Evolutionary conservation across 2,329 filamentous ascomycete species (phyloP).

Genomic region (Aquanectria penicillioides): DNA sequence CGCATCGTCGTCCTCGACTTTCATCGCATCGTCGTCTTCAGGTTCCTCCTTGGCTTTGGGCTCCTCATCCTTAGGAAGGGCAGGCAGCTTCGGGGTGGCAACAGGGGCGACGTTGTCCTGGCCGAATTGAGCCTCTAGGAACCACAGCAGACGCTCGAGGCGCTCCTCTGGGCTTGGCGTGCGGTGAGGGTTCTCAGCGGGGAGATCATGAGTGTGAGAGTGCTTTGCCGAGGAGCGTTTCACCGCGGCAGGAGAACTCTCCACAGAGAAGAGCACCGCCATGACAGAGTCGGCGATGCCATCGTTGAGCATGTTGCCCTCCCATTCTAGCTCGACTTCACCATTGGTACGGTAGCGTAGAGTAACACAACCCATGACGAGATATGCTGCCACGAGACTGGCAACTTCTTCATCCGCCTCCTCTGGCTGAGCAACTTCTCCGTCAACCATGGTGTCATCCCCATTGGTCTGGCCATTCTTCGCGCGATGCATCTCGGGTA

Average conservation of each 20-base stretch:
- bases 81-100: conserved; percentile 66
- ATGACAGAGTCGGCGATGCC: conserved; percentile 97
- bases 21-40: conserved; percentile 51
- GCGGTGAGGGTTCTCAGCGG: conserved; percentile 74
- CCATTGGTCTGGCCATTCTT: conserved; percentile 47
- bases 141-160: conserved; percentile 88
- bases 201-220: conserved; percentile 55
- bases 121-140: conserved; percentile 97
- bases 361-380: conserved; percentile 90
- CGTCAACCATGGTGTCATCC: conserved; percentile 47
- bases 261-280: conserved; percentile 89
- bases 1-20: conserved; percentile 47
- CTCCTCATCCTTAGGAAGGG: conserved; percentile 48
- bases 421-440: conserved; percentile 53
- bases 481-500: conserved; percentile 63
- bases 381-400: conserved; percentile 64
- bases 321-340: conserved; percentile 93
- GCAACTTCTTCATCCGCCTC: conserved; percentile 73
- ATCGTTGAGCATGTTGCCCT: conserved; percentile 97
- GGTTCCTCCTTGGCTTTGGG: conserved; percentile 46
- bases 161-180: conserved; percentile 78
- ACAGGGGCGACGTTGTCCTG: conserved; percentile 83
- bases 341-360: conserved; percentile 82
- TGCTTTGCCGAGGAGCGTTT: conserved; percentile 66
- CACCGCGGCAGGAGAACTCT: conserved; percentile 93